Conservation (phyloP, 2,329 filamentous ascomycete genomes). For the Alternaria longipes region DNA sequence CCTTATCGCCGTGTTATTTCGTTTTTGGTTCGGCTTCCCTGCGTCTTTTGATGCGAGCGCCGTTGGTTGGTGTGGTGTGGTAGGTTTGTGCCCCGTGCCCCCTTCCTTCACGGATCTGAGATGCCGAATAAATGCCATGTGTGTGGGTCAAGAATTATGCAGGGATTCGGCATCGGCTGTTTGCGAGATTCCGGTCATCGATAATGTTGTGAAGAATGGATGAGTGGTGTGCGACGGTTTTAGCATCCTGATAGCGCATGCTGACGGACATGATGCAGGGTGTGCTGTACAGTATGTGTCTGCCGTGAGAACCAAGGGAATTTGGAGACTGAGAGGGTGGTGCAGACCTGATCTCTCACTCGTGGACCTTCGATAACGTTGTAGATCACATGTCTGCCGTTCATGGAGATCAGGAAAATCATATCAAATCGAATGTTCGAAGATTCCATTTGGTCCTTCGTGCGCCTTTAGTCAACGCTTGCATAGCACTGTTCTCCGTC, state of each 20-base stretch:
- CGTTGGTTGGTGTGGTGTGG: constrained; percentile 9
- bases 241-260: neutral
- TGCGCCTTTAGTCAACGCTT: neutral
- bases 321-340: neutral
- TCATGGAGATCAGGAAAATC: neutral
- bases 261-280: neutral
- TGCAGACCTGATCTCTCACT: neutral
- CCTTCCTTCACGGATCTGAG: constrained; percentile 12
- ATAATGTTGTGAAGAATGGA: neutral
- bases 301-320: neutral
- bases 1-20: constrained; percentile 4
- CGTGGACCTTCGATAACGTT: neutral
- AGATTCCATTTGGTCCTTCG: neutral
- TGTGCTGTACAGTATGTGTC: neutral
- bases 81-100: constrained; percentile 3
- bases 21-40: constrained; percentile 4
- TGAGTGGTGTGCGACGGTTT: neutral
- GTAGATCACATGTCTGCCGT: neutral
- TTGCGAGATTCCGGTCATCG: neutral
- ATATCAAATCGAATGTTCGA: neutral
- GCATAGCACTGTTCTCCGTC: neutral
- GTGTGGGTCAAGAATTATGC: constrained; percentile 11
- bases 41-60: constrained; percentile 4
- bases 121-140: constrained; percentile 19
- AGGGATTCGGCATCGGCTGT: constrained; percentile 7